These are phyloP conservation scores for Fusarium udum DNA, from an alignment of 2,329 filamentous ascomycete genomes.

Conservation along the genomic window DNA sequence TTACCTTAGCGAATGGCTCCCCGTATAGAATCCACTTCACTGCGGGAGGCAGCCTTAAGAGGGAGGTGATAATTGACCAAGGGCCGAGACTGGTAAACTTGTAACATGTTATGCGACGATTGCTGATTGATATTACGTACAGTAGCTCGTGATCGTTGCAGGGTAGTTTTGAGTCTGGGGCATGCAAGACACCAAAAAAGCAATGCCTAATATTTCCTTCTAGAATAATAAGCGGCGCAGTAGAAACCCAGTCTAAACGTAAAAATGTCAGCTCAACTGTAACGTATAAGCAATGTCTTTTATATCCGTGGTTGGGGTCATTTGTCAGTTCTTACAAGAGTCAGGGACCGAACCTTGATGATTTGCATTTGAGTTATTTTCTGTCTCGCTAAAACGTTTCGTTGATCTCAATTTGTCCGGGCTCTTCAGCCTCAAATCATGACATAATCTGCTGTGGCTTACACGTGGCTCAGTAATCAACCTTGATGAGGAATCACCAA, in stretches of 20 bases:
- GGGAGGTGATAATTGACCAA: slow-evolving; percentile 12
- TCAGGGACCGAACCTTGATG: background rate
- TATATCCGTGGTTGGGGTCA: background rate
- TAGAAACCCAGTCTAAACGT: background rate
- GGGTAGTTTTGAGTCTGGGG: slow-evolving; percentile 1
- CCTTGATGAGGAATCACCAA: slow-evolving; percentile 10
- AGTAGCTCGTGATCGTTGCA: background rate
- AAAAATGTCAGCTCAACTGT: background rate
- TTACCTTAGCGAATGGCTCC: background rate
- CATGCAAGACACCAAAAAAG: background rate
- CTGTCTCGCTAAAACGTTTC: background rate
- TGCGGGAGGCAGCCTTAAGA: slow-evolving; percentile 23
- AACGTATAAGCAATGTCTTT: background rate
- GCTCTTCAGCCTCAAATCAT: background rate
- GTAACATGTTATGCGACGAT: slow-evolving; percentile 1
- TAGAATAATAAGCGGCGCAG: background rate
- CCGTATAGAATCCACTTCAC: background rate
- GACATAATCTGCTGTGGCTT: slow-evolving; percentile 6
- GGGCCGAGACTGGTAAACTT: background rate
- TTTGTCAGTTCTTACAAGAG: background rate
- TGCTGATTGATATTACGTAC: slow-evolving; percentile 6
- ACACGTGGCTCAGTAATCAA: slow-evolving; percentile 5
- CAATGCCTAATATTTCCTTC: background rate
- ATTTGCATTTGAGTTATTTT: background rate
- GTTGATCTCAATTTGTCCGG: background rate